Evolutionary conservation across 2,329 filamentous ascomycete species (phyloP).

Genomic region (Colletotrichum scovillei): DNA sequence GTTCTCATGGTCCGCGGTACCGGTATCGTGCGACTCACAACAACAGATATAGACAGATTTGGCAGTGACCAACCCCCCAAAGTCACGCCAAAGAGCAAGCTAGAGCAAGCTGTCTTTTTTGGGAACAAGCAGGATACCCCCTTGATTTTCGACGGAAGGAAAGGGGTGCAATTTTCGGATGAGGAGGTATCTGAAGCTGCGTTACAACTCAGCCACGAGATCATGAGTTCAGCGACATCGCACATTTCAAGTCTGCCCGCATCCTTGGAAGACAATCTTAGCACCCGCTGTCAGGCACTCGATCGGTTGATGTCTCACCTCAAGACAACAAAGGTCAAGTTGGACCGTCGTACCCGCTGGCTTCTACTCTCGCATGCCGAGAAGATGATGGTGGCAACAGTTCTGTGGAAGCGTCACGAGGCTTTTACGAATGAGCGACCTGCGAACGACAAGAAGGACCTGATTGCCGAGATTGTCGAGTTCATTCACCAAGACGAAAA

Average conservation of each 20-base stretch:
- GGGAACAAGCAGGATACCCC: conserved; percentile 85
- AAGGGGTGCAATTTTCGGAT: conserved; percentile 73
- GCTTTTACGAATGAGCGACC: conserved; percentile 69
- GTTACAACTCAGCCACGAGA: conserved; percentile 81
- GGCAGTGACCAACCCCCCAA: conserved; percentile 66
- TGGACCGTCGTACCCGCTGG: conserved; percentile 81
- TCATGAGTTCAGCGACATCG: conserved; percentile 80
- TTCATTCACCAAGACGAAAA: conserved; percentile 83
- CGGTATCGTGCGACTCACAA: conserved; percentile 69
- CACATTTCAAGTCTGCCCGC: conserved; percentile 79
- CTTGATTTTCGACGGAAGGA: conserved; percentile 81
- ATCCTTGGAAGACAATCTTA: conserved; percentile 85
- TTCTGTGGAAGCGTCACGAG: conserved; percentile 86
- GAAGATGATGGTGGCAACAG: conserved; percentile 83
- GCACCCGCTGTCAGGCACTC: conserved; percentile 77
- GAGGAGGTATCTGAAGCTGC: conserved; percentile 83
- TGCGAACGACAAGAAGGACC: conserved; percentile 72
- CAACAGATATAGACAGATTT: conserved; percentile 70
- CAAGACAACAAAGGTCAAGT: conserved; percentile 69
- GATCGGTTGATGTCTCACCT: conserved; percentile 80
- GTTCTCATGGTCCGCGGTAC: conserved; percentile 72
- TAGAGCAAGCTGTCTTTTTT: conserved; percentile 96
- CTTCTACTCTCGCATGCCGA: conserved; percentile 89
- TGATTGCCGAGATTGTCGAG: conserved; percentile 80
- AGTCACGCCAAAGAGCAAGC: conserved; percentile 86